phyloP scores from a whole-genome alignment of 2,329 filamentous ascomycete genomes.

The Paecilomyces sp. region DNA sequence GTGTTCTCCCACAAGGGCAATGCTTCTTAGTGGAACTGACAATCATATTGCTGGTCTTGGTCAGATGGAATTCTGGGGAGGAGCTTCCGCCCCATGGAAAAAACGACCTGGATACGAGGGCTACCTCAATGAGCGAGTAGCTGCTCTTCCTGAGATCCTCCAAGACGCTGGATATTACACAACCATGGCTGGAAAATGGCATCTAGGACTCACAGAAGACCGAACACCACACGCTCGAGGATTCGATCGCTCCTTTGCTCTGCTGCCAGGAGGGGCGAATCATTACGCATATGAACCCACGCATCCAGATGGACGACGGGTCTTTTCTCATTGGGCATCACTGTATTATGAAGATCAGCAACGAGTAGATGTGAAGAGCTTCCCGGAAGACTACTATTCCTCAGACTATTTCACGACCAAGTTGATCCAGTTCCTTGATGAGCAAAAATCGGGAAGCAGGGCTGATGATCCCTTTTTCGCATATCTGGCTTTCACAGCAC shows the following conservation, averaged over 20 bases:
- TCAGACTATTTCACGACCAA: conserved; percentile 44
- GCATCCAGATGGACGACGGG: conserved; percentile 32
- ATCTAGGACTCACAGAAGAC: conserved; percentile 54
- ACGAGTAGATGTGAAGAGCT: conserved; percentile 28
- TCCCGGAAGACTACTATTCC: conserved; percentile 49
- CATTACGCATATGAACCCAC: conserved; percentile 49
- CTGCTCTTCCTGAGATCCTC: conserved; percentile 51
- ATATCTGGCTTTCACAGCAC: conserved; percentile 55
- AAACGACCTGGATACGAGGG: conserved; percentile 54
- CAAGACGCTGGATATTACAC: conserved; percentile 54
- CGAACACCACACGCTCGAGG: conserved; percentile 50
- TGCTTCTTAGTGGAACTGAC: conserved; percentile 61
- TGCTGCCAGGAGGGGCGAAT: conserved; percentile 55
- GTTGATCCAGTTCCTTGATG: background rate
- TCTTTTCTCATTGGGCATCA: conserved; percentile 37
- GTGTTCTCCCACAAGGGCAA: conserved; percentile 49
- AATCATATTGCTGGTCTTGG: conserved; percentile 48
- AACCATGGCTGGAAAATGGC: conserved; percentile 58
- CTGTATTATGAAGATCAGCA: conserved; percentile 30
- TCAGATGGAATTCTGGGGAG: conserved; percentile 44
- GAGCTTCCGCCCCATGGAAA: conserved; percentile 48
- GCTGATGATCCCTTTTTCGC: conserved; percentile 49
- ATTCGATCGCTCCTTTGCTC: conserved; percentile 55
- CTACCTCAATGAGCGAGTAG: conserved; percentile 55
- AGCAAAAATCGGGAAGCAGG: background rate